Base-by-base conservation (phyloP, 345 rosid genomes). In the Melaleuca alternifolia region DNA sequence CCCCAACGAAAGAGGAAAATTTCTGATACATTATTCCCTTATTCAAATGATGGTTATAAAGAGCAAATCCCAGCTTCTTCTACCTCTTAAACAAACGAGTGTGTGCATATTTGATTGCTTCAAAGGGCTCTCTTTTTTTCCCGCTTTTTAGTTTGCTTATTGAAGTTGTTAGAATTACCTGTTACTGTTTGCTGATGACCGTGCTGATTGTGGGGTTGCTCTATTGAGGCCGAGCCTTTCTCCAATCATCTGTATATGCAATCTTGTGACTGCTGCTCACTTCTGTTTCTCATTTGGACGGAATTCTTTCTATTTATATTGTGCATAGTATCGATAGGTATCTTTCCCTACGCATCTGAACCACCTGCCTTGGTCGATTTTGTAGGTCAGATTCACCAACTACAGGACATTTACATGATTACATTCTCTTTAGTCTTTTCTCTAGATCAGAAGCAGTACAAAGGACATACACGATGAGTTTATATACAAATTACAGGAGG, bases 61-160 rank as follows among this genome's bases (percentile, higher is more conserved):
- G 51, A 37, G 89, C 89, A 84, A 89, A 90, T 85, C 87, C 86
- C 76, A 77, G 83, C 88, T 52, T 75, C 84, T 86, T 82, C 59
- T 82, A 77, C 46, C 83, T 92, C 86, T 85, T 59, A 85, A 89
- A 85, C 86, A 85, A 23, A 87, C 12, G 10, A n/a, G n/a, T n/a
- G n/a, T n/a, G n/a, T 50, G 51, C 51, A 50, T 50, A n/a, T 50
- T 7, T 50, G 51, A 50, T 50, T 7, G n/a, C 61, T 56, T 54
- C 0, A 54, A 8, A 54, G 59, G 0, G 59, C 59, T 54, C 11
- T 3, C n/a, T n/a, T 54, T 23, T 23, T 54, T 23, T 1, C n/a
- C n/a, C n/a, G n/a, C n/a, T 9, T 54, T 20, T 21, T 54, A 7
- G 57, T 54, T 54, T 54, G 57, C 57, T 54, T 21, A 54, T 54